Evolutionary conservation across 306 rosid species (phyloP), one percentile per base, ranked within the genome.

Genomic region (Pyrus betulifolia): DNA sequence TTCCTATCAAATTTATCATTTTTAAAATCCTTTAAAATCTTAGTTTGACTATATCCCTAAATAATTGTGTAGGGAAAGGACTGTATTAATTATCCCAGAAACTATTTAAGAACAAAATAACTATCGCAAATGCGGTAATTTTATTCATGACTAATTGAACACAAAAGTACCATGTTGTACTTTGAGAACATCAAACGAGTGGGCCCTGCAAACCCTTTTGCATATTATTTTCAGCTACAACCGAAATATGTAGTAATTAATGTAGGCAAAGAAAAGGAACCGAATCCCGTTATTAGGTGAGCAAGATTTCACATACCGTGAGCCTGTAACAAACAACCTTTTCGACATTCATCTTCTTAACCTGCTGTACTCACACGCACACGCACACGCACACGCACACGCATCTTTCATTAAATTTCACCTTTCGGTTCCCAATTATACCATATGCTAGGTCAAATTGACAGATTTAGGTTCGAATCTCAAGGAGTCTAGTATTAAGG

Each of bases 231-330:
- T 46, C 14, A 21, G 27, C 49, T 46, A 25, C 69, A 76, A 55
- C 4, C 9, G 51, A 71, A 10, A 12, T 1, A 19, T 14, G 69
- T 17, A 19, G 74, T 57, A 45, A 64, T 45, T 57, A 45, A 71
- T 45, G 5, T 63, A 13, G 70, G 30, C 40, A 67, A 58, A 28
- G 78, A 72, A 65, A 82, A 35, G 21, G 75, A 72, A 77, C 49
- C 71, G 60, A 66, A 81, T 66, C 74, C 81, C 30, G 67, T 66
- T 30, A 15, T 31, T 72, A 45, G 71, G 78, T 58, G 55, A 40
- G 51, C 5, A 71, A 28, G 25, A 42, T 72, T 52, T 71, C 21
- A 63, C 40, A 40, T 60, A 18, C 68, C 21, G 35, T 44, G 30
- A 61, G 55, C 40, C 40, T 35, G 9, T 35, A 35, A 35, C 52